Evolutionary conservation across 805 yeast species (phyloP), one percentile per base, ranked within the genome.

Genomic region (Metschnikowia henanensis): DNA sequence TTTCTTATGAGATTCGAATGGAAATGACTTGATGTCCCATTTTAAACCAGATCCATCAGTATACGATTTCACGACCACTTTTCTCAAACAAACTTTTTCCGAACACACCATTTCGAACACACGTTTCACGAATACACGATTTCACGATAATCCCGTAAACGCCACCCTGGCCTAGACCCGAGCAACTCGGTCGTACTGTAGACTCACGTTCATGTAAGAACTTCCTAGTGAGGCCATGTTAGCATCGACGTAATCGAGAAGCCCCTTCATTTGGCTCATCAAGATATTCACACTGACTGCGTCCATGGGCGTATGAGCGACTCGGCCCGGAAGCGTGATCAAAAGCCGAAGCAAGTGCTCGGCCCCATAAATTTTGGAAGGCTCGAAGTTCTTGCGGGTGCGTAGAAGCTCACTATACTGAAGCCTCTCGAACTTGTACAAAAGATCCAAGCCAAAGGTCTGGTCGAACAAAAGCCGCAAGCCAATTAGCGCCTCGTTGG

Each of bases 321-420:
- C 75, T n/a, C 90, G 66, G 9, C 89, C 94, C 0, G 99, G 98
- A 34, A 94, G 65, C 1, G 87, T 72, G 13, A 87, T 84, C 51
- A 90, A 70, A 44, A 92, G 65, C 51, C 99, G 72, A 47, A 92
- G 65, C 29, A 94, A 66, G 63, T 91, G 97, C 55, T 87, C 91
- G 1, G 84, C 74, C 0, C 97, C 96, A 57, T 91, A 92, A 9
- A 37, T 35, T 3, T 39, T 45, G 4, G 49, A 42, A 2, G 56
- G 44, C 15, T 37, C 41, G 0, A 84, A 60, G 13, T 30, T 41
- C 20, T 35, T 26, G 8, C 34, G 40, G 15, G 67, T 61, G 9
- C 45, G 32, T 12, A 76, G 45, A 19, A 83, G 55, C 23, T 80
- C 76, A 41, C 81, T 69, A 52, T 76, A 86, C 60, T 89, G 96